Base-by-base conservation (phyloP, 768 basidiomycete genomes). In the Infundibulicybe gibba region DNA sequence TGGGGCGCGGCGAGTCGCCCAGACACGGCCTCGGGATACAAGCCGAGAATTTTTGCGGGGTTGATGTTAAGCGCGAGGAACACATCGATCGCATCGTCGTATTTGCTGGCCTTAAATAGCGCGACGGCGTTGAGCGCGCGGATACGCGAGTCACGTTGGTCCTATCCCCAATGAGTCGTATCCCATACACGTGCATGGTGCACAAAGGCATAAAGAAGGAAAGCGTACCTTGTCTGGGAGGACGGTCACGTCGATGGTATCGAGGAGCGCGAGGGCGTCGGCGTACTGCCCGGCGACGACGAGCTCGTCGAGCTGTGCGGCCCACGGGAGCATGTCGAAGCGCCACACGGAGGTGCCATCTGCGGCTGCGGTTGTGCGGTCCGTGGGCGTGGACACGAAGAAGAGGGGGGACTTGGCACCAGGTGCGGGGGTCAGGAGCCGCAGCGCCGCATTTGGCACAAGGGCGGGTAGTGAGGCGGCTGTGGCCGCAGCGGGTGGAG, bases 11-110 rank as follows among this genome's bases (percentile, higher is more conserved):
- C 72, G 6, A 97, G 65, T 30, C 89, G 75, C 5, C 95, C 95
- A 1, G 92, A 78, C 3, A 98, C 79, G 11, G 74, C 72, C 32
- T 87, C 81, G 0, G 91, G 89, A 63, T 91, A 99, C 5, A 98
- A 69, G 1, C 94, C 87, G 16, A 98, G 76, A 3, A 99, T 90
- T 58, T 94, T 92, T 0, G 94, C 91, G 0, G 97, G 97, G 57
- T 94, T 94, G 54, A 94, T 72, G 53, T 97, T 87, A 35, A 95
- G 82, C 35, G 87, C 81, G 41, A 94, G 77, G 62, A 98, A 94
- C 0, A 83, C 79, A 59, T 97, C 85, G 47, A 97, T 86, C 1
- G 95, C 94, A 1, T 71, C 66, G 50, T 88, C 85, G 57, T 81
- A 94, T 48, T 83, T 75, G 6, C 75, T 77, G 6, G 72, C 66